phyloP scores from a whole-genome alignment of 2,329 filamentous ascomycete species.

The Dothistroma septosporum region DNA sequence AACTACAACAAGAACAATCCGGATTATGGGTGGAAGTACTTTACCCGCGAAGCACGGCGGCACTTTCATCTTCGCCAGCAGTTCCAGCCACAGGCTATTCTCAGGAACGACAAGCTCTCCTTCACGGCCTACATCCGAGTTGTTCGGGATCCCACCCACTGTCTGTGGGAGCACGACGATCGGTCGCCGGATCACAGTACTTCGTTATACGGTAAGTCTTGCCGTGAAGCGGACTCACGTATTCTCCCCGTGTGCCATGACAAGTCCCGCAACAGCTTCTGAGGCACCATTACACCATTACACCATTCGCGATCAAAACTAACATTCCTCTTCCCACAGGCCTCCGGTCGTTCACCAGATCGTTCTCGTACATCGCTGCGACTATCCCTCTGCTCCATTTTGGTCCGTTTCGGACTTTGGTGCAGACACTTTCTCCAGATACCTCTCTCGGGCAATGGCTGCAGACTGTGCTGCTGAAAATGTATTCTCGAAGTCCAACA shows the following conservation, averaged over 20 bases:
- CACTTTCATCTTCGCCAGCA: conserved; percentile 56
- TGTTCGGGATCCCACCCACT: conserved; percentile 56
- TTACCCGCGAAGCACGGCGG: conserved; percentile 53
- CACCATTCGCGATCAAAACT: no score
- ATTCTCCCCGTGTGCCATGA: no score
- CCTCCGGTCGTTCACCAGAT: conserved; percentile 45
- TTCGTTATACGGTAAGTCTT: conserved; percentile 47
- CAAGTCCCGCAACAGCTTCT: no score
- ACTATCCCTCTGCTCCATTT: conserved; percentile 57
- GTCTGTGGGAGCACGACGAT: conserved; percentile 55
- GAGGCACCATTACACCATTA: no score
- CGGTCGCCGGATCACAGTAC: conserved; percentile 33
- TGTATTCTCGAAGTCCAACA: conserved; percentile 26
- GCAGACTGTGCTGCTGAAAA: conserved; percentile 28
- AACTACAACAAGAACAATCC: conserved; percentile 56
- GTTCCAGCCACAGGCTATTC: conserved; percentile 55
- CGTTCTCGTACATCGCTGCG: conserved; percentile 43
- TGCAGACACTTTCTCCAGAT: conserved; percentile 42
- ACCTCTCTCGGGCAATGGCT: conserved; percentile 13
- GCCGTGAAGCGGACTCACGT: no score
- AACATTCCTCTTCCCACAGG: conserved; percentile 22
- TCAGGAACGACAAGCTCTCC: conserved; percentile 58
- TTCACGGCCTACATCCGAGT: conserved; percentile 60
- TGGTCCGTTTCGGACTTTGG: conserved; percentile 54
- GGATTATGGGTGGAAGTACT: conserved; percentile 63